Evolutionary conservation across 768 basidiomycete genomes (phyloP).

Genomic region (Cantharellus cinnabarinus): DNA sequence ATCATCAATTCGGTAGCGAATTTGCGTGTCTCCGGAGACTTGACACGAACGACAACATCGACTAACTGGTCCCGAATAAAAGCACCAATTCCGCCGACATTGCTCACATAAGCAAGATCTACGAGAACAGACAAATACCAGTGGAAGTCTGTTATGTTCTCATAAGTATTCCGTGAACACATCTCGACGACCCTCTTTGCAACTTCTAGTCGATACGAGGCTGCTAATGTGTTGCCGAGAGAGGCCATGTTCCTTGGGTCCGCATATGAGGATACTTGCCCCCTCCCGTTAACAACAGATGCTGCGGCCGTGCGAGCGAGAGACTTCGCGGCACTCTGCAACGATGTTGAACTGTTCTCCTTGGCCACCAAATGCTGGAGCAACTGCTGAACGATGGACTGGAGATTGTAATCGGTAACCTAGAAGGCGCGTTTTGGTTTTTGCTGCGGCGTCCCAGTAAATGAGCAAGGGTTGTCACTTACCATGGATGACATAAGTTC

Average conservation of each 20-base stretch:
- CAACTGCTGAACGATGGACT: conserved; percentile 77
- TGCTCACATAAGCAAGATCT: conserved; percentile 74
- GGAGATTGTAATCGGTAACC: conserved; percentile 69
- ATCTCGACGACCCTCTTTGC: conserved; percentile 71
- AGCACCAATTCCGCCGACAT: conserved; percentile 36
- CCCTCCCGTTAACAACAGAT: conserved; percentile 10
- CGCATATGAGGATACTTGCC: neutral
- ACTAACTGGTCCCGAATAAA: conserved; percentile 70
- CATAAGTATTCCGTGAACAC: conserved; percentile 65
- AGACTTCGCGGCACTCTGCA: conserved; percentile 35
- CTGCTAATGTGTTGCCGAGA: conserved; percentile 38
- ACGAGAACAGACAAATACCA: conserved; percentile 95
- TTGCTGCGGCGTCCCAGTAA: neutral
- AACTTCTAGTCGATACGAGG: conserved; percentile 71
- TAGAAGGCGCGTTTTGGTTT: conserved; percentile 16
- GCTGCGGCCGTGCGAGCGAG: conserved; percentile 27
- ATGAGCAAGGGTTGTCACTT: conserved; percentile 9
- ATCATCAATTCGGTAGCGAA: conserved; percentile 76
- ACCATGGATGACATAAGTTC: conserved; percentile 92
- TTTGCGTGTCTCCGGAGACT: conserved; percentile 31
- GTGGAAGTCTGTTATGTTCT: conserved; percentile 80
- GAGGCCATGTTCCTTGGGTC: conserved; percentile 10
- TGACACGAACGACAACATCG: conserved; percentile 70
- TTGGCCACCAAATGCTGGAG: conserved; percentile 65
- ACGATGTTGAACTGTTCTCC: conserved; percentile 19